Base-by-base conservation (phyloP, 2,329 filamentous ascomycete genomes). In the Cordyceps pruinosa region DNA sequence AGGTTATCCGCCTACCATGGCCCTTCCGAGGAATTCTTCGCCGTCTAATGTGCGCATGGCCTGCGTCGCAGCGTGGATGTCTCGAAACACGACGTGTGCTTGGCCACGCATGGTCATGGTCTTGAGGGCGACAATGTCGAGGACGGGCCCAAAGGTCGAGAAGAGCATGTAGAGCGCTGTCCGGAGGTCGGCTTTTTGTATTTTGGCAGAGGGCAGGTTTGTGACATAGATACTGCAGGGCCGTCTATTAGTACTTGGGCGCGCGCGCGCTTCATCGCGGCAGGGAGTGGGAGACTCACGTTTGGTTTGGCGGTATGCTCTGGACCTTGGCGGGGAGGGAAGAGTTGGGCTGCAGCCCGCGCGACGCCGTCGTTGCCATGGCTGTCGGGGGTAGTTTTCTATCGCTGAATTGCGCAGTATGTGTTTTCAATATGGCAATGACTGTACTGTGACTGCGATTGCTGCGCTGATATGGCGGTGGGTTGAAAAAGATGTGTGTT, bases 41-140 rank as follows among this genome's bases (percentile, higher is more conserved):
- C 89, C 90, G 65, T 97, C 88, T 48, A 97, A 76, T 12, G 89
- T 85, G 62, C 93, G 81, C 90, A 99, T 90, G 2, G 94, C 94
- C 69, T 96, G 90, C 25, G 92, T 96, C 52, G 91, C 90, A n/a
- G 90, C 85, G 63, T 96, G 88, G 34, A 93, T 79, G 70, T 99
- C 93, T 58, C 89, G 84, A 70, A 91, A 97, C 15, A 94, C 88
- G 60, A 99, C 78, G 68, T 97, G 94, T 60, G 94, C 94, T 73
- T 99, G 94, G 3, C 94, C 94, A 50, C 94, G 87, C 92, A 97
- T 97, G 75, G 90, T 90, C 70, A 80, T 80, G 1, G 90, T 96
- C 75, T 91, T 95, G 65, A 97, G 78, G 30, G 90, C 89, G 49
- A 97, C 88, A 21, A 99, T 84, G 69, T 99, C 94, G 58, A 99